Conservation (phyloP, 2,329 filamentous ascomycete species). For the Trichoderma semiorbis region DNA sequence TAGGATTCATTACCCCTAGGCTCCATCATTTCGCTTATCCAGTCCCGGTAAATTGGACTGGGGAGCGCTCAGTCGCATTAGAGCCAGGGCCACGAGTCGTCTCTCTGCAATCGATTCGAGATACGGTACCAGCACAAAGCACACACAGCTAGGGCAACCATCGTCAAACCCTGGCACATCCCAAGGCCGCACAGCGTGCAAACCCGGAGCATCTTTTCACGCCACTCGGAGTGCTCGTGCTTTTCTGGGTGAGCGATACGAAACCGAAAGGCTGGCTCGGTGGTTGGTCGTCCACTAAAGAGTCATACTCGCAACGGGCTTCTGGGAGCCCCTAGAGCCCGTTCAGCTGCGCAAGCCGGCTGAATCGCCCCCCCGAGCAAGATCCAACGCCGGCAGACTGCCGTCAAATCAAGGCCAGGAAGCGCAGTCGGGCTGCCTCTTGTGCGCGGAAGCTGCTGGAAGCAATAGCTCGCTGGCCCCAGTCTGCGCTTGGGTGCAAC, state of each 20-base stretch:
- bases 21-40: conserved; percentile 36
- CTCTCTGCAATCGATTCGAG: not conserved
- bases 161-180: not conserved
- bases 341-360: conserved; percentile 15
- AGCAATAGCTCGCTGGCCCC: not conserved
- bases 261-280: conserved; percentile 4
- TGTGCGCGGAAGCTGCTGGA: conserved; percentile 8
- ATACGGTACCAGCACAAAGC: not conserved
- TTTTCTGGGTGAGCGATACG: conserved; percentile 2
- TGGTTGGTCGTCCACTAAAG: conserved; percentile 8
- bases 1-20: conserved; percentile 25
- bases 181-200: not conserved
- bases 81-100: conserved; percentile 18
- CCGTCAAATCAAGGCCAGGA: conserved; percentile 11
- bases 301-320: not conserved
- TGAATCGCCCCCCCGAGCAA: not conserved
- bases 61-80: conserved; percentile 13
- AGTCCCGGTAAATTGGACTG: conserved; percentile 35
- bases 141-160: not conserved
- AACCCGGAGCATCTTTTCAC: not conserved
- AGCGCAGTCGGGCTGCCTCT: conserved; percentile 16
- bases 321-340: not conserved
- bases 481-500: not conserved
- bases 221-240: conserved; percentile 2
- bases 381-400: not conserved